Evolutionary conservation across 2,329 filamentous ascomycete species (phyloP).

Genomic region (Emergomyces pasteurianus): DNA sequence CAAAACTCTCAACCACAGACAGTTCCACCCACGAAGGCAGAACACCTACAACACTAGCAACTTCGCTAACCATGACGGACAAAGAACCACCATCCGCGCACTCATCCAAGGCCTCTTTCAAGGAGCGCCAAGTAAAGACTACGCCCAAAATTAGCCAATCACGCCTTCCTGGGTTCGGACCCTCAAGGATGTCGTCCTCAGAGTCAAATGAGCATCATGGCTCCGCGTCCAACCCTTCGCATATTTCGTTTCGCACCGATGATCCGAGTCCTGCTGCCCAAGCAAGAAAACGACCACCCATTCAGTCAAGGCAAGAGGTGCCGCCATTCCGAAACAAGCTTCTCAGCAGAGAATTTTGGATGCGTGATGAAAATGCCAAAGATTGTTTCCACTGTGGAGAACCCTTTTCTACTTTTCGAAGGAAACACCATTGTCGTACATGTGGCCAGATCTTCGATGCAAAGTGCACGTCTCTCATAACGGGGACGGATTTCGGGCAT

Average conservation of each 20-base stretch:
- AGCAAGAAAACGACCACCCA: slow-evolving; percentile 11
- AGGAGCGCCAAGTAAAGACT: slow-evolving; percentile 22
- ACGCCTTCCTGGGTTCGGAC: slow-evolving; percentile 34
- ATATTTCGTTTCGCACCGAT: slow-evolving; percentile 16
- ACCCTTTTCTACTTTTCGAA: slow-evolving; percentile 81
- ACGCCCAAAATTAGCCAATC: slow-evolving; percentile 31
- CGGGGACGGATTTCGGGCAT: slow-evolving; percentile 78
- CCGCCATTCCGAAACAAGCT: slow-evolving; percentile 71
- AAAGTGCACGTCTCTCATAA: slow-evolving; percentile 86
- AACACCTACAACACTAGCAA: slow-evolving; percentile 17
- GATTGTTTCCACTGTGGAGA: slow-evolving; percentile 91
- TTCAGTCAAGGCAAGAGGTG: slow-evolving; percentile 25
- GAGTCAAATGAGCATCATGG: slow-evolving; percentile 34
- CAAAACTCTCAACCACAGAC: slow-evolving; percentile 19
- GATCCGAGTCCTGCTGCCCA: slow-evolving; percentile 10
- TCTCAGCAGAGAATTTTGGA: slow-evolving; percentile 93
- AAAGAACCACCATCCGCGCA: slow-evolving; percentile 19
- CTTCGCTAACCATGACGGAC: slow-evolving; percentile 20
- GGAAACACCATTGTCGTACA: slow-evolving; percentile 88
- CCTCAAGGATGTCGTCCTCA: slow-evolving; percentile 30
- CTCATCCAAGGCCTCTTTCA: slow-evolving; percentile 16
- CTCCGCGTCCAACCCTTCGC: slow-evolving; percentile 27
- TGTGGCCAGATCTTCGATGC: slow-evolving; percentile 99
- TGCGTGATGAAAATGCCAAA: slow-evolving; percentile 96
- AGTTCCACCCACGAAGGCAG: slow-evolving; percentile 19